A percentile compares a stretch with the other conserved stretches of the same genome.
Evolutionary conservation across 306 rosid genomes (phyloP).

Genomic region (Quercus suber): DNA sequence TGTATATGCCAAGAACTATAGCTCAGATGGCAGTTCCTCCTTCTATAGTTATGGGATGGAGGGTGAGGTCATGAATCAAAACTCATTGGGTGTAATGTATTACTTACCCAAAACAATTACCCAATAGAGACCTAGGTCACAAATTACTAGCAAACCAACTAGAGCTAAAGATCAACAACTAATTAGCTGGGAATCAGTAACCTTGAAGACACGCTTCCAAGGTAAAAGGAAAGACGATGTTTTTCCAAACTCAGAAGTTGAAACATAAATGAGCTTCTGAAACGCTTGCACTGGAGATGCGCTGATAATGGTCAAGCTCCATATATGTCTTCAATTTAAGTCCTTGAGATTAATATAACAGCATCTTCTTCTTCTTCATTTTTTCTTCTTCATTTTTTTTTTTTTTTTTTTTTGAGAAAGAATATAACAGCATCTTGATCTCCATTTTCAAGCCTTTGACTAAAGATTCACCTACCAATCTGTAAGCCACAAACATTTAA

Average conservation of each 20-base stretch:
- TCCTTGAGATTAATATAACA: neutral
- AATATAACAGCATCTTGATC: slow-evolving; percentile 50
- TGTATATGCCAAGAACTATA: neutral
- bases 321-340: slow-evolving; percentile 18
- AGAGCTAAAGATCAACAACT: neutral
- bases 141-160: neutral
- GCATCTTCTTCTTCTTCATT: too few relatives aligned
- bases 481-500: slow-evolving; percentile 36
- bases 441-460: slow-evolving; percentile 94
- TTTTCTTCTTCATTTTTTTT: too few relatives aligned
- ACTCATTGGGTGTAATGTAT: neutral
- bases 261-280: slow-evolving; percentile 93
- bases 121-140: neutral
- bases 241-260: slow-evolving; percentile 86
- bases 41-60: too few relatives aligned
- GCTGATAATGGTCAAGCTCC: slow-evolving; percentile 73
- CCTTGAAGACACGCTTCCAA: slow-evolving; percentile 93
- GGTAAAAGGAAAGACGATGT: slow-evolving; percentile 92
- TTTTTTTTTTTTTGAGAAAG: too few relatives aligned
- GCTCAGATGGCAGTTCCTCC: too few relatives aligned
- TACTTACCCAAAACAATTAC: neutral
- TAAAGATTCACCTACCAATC: slow-evolving; percentile 84
- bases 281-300: slow-evolving; percentile 97
- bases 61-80: too few relatives aligned
- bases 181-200: slow-evolving; percentile 89